Evolutionary conservation across 129 eudicot genomes (phyloP).

Genomic region (Lactuca saligna): DNA sequence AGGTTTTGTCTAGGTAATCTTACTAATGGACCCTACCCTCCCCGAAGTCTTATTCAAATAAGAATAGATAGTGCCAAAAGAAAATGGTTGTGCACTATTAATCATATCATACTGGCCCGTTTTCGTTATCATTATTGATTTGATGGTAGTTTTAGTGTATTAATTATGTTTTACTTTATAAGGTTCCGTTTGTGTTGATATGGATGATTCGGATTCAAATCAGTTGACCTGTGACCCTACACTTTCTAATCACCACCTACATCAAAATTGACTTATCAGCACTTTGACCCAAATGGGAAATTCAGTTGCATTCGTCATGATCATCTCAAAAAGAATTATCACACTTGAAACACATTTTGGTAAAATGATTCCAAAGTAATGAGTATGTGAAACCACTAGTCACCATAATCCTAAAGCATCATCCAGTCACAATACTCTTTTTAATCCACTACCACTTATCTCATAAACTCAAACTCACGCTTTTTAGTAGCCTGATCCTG

Average conservation of each 20-base stretch:
- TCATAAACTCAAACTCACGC: background rate
- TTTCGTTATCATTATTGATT: conserved; percentile 21
- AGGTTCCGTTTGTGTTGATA: conserved; percentile 16
- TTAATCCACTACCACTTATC: conserved; percentile 26
- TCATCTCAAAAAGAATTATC: conserved; percentile 22
- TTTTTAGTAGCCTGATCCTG: background rate
- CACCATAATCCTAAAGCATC: conserved; percentile 19
- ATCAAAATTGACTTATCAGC: conserved; percentile 29
- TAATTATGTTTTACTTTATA: conserved; percentile 18
- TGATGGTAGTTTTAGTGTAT: conserved; percentile 8
- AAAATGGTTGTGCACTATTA: conserved; percentile 20
- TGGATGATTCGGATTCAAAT: conserved; percentile 29
- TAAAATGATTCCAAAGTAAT: conserved; percentile 24
- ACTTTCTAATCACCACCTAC: conserved; percentile 34
- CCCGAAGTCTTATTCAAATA: background rate
- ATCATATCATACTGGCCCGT: conserved; percentile 26
- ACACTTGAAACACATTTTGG: conserved; percentile 26
- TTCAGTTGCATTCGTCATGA: conserved; percentile 32
- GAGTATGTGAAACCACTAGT: conserved; percentile 33
- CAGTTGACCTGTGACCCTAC: conserved; percentile 38
- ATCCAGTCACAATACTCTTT: conserved; percentile 19
- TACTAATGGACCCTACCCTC: conserved; percentile 17
- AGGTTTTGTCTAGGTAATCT: background rate
- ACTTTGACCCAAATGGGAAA: conserved; percentile 34
- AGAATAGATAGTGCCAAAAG: conserved; percentile 23